Evolutionary conservation across 768 basidiomycete species (phyloP), one percentile per base, ranked within the genome.

Genomic region (Boletales sp.): DNA sequence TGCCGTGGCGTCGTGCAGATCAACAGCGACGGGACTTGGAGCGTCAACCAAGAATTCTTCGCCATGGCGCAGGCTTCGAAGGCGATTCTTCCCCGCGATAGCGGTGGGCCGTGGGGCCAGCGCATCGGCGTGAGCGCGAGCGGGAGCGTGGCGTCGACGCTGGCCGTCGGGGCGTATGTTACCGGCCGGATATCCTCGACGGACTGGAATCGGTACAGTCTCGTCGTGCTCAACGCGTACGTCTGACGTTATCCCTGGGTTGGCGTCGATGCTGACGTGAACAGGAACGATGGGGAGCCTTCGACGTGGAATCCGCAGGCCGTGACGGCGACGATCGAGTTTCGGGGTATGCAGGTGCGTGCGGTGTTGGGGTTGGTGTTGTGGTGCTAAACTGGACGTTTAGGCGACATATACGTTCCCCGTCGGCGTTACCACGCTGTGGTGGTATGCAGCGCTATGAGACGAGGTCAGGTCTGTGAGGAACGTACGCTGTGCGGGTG

Each of bases 351-450:
- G 25, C 25, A 28, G 25, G 25, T 28, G 25, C 25, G 25, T 28
- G 25, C 5, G 25, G 25, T 7, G 7, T 7, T 7, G 25, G 25
- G 1, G 31, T 43, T n/a, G 21, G 35, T 14, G 14, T 25, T 39
- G 17, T 10, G 14, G 31, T 48, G 28, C 38, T 59, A 31, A 57
- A 35, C 28, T 11, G 42, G 30, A 33, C 5, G 9, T 13, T 32
- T 45, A 79, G 81, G 87, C 86, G 4, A 78, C 72, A 2, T 86
- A 86, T 63, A 86, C 84, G 3, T 90, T 90, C 72, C 86, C 87
- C 2, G 85, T 88, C 13, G 87, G 87, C 25, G 81, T 89, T 25
- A 78, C 77, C 42, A 79, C 78, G 41, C 61, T 79, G 41, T 76
- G 74, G 76, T 79, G 77, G 78, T 79, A 75, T 56, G 74, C 67